These are phyloP conservation scores for Juglanconis sp. DNA, from an alignment of 2,329 filamentous ascomycete species.

Conservation along the genomic window DNA sequence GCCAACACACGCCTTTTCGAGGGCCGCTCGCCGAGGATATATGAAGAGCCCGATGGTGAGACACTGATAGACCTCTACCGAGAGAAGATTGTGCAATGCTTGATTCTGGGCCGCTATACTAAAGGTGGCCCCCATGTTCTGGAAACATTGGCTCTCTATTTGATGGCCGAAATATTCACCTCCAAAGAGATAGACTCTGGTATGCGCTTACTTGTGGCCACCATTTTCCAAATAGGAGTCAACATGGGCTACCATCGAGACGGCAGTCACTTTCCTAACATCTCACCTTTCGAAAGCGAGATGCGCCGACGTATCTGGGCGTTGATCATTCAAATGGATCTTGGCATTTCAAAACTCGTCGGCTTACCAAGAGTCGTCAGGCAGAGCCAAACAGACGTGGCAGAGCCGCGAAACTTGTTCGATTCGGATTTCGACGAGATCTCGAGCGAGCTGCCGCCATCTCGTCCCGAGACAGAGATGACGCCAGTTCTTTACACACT, in stretches of 20 bases:
- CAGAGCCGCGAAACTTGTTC: constrained; percentile 39
- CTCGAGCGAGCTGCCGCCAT: constrained; percentile 34
- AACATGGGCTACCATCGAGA: constrained; percentile 44
- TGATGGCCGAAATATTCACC: constrained; percentile 29
- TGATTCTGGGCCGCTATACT: constrained; percentile 37
- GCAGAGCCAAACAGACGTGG: constrained; percentile 34
- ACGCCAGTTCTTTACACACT: constrained; percentile 25
- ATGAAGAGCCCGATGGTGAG: no score
- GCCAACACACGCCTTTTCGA: no score
- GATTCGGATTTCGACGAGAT: constrained; percentile 39
- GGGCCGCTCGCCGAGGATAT: no score
- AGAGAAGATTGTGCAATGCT: constrained; percentile 33
- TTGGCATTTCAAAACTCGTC: constrained; percentile 38
- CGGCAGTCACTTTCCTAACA: constrained; percentile 34
- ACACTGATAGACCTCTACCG: constrained; percentile 18
- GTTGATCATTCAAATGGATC: constrained; percentile 38
- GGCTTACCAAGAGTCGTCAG: constrained; percentile 41
- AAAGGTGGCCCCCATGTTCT: constrained; percentile 39
- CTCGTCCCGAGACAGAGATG: constrained; percentile 28
- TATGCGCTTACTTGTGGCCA: constrained; percentile 32
- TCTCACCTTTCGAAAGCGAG: constrained; percentile 40
- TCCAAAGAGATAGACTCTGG: constrained; percentile 31
- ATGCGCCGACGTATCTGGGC: constrained; percentile 43
- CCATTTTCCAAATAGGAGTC: constrained; percentile 32
- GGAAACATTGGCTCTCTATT: constrained; percentile 35